These are phyloP conservation scores for Exophiala aquamarina DNA, from an alignment of 2,329 filamentous ascomycete genomes.

Conservation along the genomic window DNA sequence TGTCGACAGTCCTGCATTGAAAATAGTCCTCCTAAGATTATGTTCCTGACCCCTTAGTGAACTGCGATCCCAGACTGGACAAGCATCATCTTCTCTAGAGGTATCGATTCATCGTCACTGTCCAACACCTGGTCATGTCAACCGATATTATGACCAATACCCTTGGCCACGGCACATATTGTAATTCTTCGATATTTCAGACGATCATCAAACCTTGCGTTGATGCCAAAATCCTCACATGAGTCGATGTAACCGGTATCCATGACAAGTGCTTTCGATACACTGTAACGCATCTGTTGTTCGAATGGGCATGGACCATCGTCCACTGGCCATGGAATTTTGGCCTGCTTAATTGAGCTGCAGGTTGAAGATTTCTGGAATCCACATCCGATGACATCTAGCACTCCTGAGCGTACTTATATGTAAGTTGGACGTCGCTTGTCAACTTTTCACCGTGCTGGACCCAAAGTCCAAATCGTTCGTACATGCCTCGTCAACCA, in stretches of 20 bases:
- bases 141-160: conserved; percentile 9
- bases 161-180: conserved; percentile 23
- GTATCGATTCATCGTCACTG: not conserved
- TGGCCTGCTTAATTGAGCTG: conserved; percentile 14
- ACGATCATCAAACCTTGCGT: conserved; percentile 18
- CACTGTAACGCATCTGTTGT: conserved; percentile 13
- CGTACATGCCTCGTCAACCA: not conserved
- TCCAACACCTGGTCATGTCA: conserved; percentile 12
- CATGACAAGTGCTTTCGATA: conserved; percentile 8
- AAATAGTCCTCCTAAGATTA: conserved; percentile 16
- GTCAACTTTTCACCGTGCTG: conserved; percentile 13
- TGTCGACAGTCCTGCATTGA: conserved; percentile 13
- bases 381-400: conserved; percentile 12
- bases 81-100: not conserved
- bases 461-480: conserved; percentile 5
- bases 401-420: conserved; percentile 23
- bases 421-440: conserved; percentile 18
- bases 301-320: conserved; percentile 17
- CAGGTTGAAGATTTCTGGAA: conserved; percentile 10
- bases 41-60: too few species aligned
- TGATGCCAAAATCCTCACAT: conserved; percentile 23
- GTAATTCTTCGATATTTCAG: conserved; percentile 20
- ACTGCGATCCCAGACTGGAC: too few species aligned
- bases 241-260: conserved; percentile 25
- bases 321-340: not conserved